Evolutionary conservation across 257 asterid genomes (phyloP).

Genomic region (Gentiana dahurica): DNA sequence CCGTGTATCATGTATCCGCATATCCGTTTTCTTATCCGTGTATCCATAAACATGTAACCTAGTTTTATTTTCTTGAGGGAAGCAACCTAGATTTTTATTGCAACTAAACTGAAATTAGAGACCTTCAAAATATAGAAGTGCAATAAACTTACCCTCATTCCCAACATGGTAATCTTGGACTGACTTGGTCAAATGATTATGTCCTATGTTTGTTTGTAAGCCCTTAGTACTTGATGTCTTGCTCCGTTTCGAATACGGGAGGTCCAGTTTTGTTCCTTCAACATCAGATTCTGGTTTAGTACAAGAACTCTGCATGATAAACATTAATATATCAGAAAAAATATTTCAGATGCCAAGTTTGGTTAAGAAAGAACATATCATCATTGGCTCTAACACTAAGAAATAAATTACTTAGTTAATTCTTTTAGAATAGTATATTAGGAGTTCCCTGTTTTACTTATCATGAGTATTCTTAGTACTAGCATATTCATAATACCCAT

Average conservation of each 20-base stretch:
- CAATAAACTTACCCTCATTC: constrained; percentile 24
- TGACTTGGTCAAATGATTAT: constrained; percentile 13
- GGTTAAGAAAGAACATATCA: not conserved
- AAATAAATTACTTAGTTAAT: too few species aligned
- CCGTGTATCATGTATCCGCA: too few species aligned
- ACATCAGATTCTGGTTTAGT: constrained; percentile 54
- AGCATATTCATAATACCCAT: too few species aligned
- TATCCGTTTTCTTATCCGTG: too few species aligned
- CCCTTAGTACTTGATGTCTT: constrained; percentile 20
- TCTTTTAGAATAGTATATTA: too few species aligned
- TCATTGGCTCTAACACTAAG: too few species aligned
- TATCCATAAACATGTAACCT: too few species aligned
- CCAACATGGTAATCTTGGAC: constrained; percentile 19
- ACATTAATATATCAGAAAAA: not conserved
- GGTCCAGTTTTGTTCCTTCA: constrained; percentile 34
- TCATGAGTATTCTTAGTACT: too few species aligned
- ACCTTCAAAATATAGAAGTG: not conserved
- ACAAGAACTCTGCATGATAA: constrained; percentile 67
- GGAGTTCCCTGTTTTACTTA: too few species aligned
- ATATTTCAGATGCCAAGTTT: not conserved
- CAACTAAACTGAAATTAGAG: constrained; percentile 3
- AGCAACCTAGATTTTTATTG: not conserved
- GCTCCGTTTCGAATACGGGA: constrained; percentile 22
- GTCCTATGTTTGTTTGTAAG: constrained; percentile 24
- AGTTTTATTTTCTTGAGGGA: too few species aligned